Conservation (phyloP, 2,329 filamentous ascomycete genomes). For the Beauveria medogensis region DNA sequence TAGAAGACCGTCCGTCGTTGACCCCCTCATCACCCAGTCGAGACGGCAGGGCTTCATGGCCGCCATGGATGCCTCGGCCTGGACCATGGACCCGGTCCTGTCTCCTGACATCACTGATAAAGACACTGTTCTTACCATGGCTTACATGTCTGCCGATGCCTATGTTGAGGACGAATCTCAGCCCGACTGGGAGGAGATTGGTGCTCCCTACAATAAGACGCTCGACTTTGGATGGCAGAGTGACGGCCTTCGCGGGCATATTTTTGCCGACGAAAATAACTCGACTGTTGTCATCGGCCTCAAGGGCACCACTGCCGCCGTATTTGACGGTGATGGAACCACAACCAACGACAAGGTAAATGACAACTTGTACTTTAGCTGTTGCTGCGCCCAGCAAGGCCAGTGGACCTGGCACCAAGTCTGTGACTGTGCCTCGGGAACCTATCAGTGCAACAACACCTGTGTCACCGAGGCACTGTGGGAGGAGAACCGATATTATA, state of each 20-base stretch:
- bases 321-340: constrained; percentile 94
- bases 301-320: constrained; percentile 82
- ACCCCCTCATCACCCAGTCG: constrained; percentile 68
- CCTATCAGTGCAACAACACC: constrained; percentile 87
- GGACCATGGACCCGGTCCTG: constrained; percentile 71
- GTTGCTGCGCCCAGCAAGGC: constrained; percentile 91
- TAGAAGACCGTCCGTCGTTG: constrained; percentile 65
- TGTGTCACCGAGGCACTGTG: constrained; percentile 69
- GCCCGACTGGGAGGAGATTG: constrained; percentile 77
- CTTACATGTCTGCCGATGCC: constrained; percentile 81
- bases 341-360: constrained; percentile 97
- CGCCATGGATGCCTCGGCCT: constrained; percentile 60
- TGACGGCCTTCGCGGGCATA: constrained; percentile 84
- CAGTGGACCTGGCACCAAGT: constrained; percentile 86
- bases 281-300: constrained; percentile 83
- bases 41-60: constrained; percentile 59
- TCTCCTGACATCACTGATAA: constrained; percentile 82
- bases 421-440: constrained; percentile 82
- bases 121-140: constrained; percentile 73
- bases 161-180: constrained; percentile 68
- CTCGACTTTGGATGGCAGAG: constrained; percentile 87
- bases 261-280: constrained; percentile 82
- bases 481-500: constrained; percentile 86
- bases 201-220: constrained; percentile 73
- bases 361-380: constrained; percentile 96